Conservation (phyloP, 768 basidiomycete genomes). For the Macrolepiota albuminosa region DNA sequence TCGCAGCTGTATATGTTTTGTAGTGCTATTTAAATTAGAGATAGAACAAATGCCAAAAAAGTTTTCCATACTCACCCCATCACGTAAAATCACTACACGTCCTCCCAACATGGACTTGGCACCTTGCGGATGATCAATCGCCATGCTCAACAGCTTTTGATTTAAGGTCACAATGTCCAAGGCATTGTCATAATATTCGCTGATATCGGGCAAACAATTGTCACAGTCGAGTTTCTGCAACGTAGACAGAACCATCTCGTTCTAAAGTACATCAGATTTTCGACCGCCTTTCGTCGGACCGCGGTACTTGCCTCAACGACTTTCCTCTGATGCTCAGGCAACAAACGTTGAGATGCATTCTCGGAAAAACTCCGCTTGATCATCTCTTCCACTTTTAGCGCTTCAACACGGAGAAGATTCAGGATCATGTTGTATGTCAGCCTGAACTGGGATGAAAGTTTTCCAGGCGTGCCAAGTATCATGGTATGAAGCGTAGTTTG, state of each 20-base stretch:
- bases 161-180: conserved; percentile 59
- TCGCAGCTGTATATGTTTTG: conserved; percentile 57
- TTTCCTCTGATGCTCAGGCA: conserved; percentile 91
- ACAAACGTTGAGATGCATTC: conserved; percentile 86
- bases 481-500: conserved; percentile 72
- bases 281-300: neutral
- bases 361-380: conserved; percentile 99
- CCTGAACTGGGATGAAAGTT: conserved; percentile 93
- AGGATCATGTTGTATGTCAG: conserved; percentile 99
- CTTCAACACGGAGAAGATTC: conserved; percentile 93
- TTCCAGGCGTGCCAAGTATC: conserved; percentile 93
- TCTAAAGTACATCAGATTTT: conserved; percentile 35
- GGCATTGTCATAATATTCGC: conserved; percentile 69
- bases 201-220: conserved; percentile 68
- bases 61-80: conserved; percentile 54
- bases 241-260: conserved; percentile 60
- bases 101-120: conserved; percentile 66
- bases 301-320: conserved; percentile 65
- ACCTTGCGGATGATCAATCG: conserved; percentile 55
- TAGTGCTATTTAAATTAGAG: conserved; percentile 56
- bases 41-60: neutral
- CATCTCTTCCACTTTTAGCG: conserved; percentile 97
- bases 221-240: conserved; percentile 66
- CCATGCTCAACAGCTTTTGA: conserved; percentile 56
- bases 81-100: conserved; percentile 77